Conservation (phyloP, 1,284 basidiomycete genomes). For the Malassezia restricta region DNA sequence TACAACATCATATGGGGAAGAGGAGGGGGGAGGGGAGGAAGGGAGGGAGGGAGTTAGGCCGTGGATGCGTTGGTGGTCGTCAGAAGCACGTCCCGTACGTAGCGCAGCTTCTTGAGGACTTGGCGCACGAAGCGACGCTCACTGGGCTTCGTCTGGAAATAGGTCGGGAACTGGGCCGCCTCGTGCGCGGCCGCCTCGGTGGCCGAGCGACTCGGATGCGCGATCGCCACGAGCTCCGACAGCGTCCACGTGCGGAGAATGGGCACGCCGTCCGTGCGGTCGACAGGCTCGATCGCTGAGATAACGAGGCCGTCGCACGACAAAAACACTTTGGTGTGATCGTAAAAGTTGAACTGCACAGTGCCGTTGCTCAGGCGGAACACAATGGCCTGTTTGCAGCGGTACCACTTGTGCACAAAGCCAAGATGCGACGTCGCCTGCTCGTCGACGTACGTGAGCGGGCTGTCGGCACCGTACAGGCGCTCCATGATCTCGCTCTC, state of each 20-base stretch:
- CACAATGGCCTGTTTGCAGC: conserved; percentile 91
- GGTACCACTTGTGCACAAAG: conserved; percentile 85
- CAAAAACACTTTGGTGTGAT: conserved; percentile 87
- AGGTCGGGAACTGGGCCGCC: conserved; percentile 2
- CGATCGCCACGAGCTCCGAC: conserved; percentile 58
- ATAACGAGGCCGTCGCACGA: conserved; percentile 66
- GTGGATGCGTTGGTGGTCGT: conserved; percentile 9
- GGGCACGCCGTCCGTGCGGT: conserved; percentile 61
- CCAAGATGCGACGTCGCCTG: conserved; percentile 67
- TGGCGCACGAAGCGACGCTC: conserved; percentile 22
- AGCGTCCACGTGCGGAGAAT: conserved; percentile 64
- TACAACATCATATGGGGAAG: not conserved
- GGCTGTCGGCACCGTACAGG: conserved; percentile 51
- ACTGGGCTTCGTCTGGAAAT: conserved; percentile 19
- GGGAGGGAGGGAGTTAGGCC: not conserved
- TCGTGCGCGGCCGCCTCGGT: conserved; percentile 19
- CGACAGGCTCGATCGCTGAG: conserved; percentile 57
- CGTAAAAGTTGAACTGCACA: conserved; percentile 96
- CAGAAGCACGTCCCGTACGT: conserved; percentile 21
- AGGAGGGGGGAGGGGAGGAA: not conserved
- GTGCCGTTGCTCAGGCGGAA: conserved; percentile 90
- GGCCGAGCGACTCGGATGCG: conserved; percentile 46
- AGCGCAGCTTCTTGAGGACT: conserved; percentile 21
- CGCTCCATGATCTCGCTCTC: conserved; percentile 43
- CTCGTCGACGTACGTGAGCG: conserved; percentile 76